Conservation (phyloP, 2,329 filamentous ascomycete species). For the Emmonsiellopsis sp. region DNA sequence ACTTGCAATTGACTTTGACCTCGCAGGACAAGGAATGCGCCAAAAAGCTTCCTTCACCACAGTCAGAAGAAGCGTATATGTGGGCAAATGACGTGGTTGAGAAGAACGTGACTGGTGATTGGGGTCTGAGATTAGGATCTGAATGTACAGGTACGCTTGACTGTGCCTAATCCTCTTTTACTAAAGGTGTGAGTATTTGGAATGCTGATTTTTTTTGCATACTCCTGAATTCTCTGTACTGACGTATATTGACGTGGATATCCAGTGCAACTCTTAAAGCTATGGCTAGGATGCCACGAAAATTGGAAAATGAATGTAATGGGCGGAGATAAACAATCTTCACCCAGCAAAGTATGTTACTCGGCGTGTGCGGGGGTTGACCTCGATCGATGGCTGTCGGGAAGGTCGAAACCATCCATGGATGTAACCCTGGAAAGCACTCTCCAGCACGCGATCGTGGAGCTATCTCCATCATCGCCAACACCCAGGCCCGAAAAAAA, state of each 20-base stretch:
- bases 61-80: constrained; percentile 14
- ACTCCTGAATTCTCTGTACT: background rate
- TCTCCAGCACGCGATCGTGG: too few relatives aligned
- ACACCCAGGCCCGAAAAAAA: too few relatives aligned
- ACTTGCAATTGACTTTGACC: constrained; percentile 12
- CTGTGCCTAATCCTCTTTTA: constrained; percentile 9
- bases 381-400: too few relatives aligned
- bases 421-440: too few relatives aligned
- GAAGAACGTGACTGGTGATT: constrained; percentile 13
- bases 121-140: constrained; percentile 11
- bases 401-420: too few relatives aligned
- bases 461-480: too few relatives aligned
- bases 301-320: too few relatives aligned
- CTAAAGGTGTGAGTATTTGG: constrained; percentile 10
- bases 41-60: constrained; percentile 9
- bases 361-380: too few relatives aligned
- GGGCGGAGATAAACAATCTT: too few relatives aligned
- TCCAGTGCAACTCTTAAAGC: too few relatives aligned
- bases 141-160: constrained; percentile 6
- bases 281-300: too few relatives aligned
- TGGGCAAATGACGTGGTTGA: constrained; percentile 13
- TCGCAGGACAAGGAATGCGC: constrained; percentile 10
- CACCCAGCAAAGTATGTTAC: too few relatives aligned
- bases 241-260: background rate
- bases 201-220: background rate